These are phyloP conservation scores for Emergomyces pasteurianus DNA, from an alignment of 2,329 filamentous ascomycete species.

Conservation along the genomic window DNA sequence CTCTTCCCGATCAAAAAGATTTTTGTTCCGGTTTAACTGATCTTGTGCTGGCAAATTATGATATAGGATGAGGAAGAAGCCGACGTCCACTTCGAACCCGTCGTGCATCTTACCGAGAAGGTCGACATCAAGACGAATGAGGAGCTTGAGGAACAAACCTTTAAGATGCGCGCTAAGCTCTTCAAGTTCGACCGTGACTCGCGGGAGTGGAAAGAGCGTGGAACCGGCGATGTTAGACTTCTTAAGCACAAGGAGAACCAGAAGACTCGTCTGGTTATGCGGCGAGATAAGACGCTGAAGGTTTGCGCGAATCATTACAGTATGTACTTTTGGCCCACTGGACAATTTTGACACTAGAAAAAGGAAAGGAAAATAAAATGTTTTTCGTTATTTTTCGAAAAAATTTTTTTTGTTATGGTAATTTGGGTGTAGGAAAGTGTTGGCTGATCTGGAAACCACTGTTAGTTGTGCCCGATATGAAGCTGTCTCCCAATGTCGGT, in stretches of 20 bases:
- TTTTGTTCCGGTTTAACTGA: too few relatives aligned
- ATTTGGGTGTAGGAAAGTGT: not conserved
- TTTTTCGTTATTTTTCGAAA: too few relatives aligned
- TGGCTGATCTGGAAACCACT: not conserved
- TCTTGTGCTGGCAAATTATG: not conserved
- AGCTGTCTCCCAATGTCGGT: slow-evolving; percentile 93
- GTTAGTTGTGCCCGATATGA: slow-evolving; percentile 93
- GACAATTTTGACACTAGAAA: too few relatives aligned
- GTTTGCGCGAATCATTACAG: slow-evolving; percentile 99
- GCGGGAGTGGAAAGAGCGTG: slow-evolving; percentile 98
- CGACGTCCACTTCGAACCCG: slow-evolving; percentile 94
- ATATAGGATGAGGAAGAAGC: slow-evolving; percentile 54
- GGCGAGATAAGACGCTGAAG: slow-evolving; percentile 98
- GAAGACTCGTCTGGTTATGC: slow-evolving; percentile 97
- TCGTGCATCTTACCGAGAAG: slow-evolving; percentile 91
- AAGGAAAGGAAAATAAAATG: too few relatives aligned
- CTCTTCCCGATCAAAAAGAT: too few relatives aligned
- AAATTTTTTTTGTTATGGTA: too few relatives aligned
- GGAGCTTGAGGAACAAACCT: slow-evolving; percentile 90
- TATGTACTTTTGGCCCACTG: slow-evolving; percentile 43
- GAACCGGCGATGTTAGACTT: slow-evolving; percentile 88
- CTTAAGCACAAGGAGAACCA: slow-evolving; percentile 98
- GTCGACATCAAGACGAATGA: slow-evolving; percentile 97
- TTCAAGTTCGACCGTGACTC: slow-evolving; percentile 93
- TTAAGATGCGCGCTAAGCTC: slow-evolving; percentile 99